phyloP scores from a whole-genome alignment of 1,284 basidiomycete species.

The Ceratobasidium sp. region DNA sequence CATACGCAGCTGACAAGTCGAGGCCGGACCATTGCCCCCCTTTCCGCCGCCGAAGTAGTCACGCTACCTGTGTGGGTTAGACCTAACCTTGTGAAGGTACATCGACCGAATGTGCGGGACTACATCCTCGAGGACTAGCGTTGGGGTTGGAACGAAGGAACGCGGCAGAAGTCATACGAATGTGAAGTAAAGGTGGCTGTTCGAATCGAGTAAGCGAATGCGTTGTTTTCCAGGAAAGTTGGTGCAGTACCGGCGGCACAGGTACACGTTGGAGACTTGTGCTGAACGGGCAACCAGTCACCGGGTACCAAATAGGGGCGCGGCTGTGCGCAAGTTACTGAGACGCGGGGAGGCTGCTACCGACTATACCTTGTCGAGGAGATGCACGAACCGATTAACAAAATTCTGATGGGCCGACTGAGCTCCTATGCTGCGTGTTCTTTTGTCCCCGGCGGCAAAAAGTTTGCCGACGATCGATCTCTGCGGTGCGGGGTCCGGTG shows the following conservation, averaged over 20 bases:
- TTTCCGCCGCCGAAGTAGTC: neutral
- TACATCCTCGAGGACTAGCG: conserved; percentile 27
- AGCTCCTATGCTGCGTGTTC: neutral
- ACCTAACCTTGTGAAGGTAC: conserved; percentile 1
- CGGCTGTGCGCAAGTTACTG: neutral
- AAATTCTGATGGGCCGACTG: neutral
- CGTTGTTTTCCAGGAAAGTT: neutral
- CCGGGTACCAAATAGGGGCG: neutral
- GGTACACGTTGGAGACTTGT: neutral
- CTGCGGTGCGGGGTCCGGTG: neutral
- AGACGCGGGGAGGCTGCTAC: too few species aligned
- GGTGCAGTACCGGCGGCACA: neutral
- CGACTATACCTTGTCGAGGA: neutral
- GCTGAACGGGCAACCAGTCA: neutral
- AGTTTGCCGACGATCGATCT: neutral
- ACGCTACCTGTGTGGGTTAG: conserved; percentile 27
- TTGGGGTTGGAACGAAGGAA: neutral
- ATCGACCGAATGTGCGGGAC: conserved; percentile 16
- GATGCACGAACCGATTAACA: neutral
- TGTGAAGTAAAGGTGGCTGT: neutral
- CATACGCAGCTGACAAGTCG: conserved; percentile 72
- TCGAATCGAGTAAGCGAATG: neutral
- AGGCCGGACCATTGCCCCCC: conserved; percentile 48
- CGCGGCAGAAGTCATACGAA: neutral
- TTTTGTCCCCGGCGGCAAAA: neutral